Evolutionary conservation across 108 stramenopile species (phyloP).

Genomic region (Skeletonema tropicum): DNA sequence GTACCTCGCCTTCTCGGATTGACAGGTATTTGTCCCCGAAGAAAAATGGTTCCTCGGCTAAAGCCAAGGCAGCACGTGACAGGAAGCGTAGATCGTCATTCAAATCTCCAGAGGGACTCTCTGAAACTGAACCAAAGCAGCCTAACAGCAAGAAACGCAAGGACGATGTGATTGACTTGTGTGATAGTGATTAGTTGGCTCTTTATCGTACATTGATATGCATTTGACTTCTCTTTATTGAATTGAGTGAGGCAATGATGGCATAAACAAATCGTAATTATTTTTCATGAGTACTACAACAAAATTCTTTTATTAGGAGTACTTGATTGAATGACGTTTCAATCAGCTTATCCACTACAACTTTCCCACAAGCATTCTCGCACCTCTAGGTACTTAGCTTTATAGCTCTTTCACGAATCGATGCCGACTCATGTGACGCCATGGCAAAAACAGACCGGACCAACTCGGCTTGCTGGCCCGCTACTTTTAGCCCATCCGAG

Average conservation of each 20-base stretch:
- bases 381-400: too few species aligned
- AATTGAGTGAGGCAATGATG: not conserved
- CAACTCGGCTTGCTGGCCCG: too few species aligned
- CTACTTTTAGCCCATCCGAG: too few species aligned
- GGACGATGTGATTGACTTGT: constrained; percentile 12
- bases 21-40: not conserved
- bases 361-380: too few species aligned
- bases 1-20: not conserved
- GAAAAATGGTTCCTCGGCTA: not conserved
- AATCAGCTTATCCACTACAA: too few species aligned
- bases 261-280: not conserved
- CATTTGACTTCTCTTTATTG: constrained; percentile 10
- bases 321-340: too few species aligned
- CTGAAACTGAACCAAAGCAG: not conserved
- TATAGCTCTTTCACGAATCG: too few species aligned
- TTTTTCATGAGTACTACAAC: too few species aligned
- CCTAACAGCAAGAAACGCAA: not conserved
- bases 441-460: too few species aligned
- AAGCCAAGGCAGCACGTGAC: not conserved
- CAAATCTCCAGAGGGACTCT: constrained; percentile 1
- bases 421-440: too few species aligned
- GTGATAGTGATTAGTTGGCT: constrained; percentile 7
- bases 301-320: too few species aligned
- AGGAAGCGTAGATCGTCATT: too few species aligned
- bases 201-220: not conserved